Base-by-base conservation (phyloP, 2,329 filamentous ascomycete species). In the Ophiocordyceps unilateralis region DNA sequence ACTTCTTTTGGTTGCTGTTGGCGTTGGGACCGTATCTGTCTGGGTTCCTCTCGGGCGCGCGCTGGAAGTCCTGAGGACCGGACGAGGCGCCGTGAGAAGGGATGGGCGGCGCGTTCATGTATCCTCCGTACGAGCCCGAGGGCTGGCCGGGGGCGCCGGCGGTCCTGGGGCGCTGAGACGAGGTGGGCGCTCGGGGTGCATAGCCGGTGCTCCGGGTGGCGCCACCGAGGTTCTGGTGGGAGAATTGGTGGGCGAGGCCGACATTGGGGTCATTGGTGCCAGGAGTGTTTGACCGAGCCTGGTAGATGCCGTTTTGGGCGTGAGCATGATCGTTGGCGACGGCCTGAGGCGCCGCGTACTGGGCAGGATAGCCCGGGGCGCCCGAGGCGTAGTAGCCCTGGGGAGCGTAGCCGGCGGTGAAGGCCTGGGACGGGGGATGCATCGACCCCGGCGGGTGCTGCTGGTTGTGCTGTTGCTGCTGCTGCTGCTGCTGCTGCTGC, bases 181-280 rank as follows among this genome's bases (percentile, higher is more conserved):
- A 77, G 26, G 84, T 80, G 26, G 74, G 70, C 30, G 71, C 72
- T 39, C 86, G 75, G 46, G 75, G 71, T 49, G 70, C 76, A 57
- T 87, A 88, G 41, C 78, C 76, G 46, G 76, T 78, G 24, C 72
- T 72, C 50, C 86, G 75, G 46, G 38, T 26, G 11, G 78, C 78
- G 39, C 76, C 77, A 46, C 83, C 81, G 36, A 96, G 73, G 61
- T 95, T 93, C 68, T 96, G 89, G 63, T 95, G 87, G 45, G 89
- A 93, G 62, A 96, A 93, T 61, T 98, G 91, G 59, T 95, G 86
- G 47, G 88, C 87, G 39, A 96, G 74, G 24, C 87, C 88, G 54
- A 86, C 91, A 53, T 89, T 93, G 51, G 81, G 83, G 57, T 95
- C 87, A 55, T 84, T 86, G 58, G 74, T 66, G 45, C 71, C 74